Evolutionary conservation across 1,284 basidiomycete genomes (phyloP), one percentile per base, ranked within the genome.

Genomic region (Moesziomyces sp.): DNA sequence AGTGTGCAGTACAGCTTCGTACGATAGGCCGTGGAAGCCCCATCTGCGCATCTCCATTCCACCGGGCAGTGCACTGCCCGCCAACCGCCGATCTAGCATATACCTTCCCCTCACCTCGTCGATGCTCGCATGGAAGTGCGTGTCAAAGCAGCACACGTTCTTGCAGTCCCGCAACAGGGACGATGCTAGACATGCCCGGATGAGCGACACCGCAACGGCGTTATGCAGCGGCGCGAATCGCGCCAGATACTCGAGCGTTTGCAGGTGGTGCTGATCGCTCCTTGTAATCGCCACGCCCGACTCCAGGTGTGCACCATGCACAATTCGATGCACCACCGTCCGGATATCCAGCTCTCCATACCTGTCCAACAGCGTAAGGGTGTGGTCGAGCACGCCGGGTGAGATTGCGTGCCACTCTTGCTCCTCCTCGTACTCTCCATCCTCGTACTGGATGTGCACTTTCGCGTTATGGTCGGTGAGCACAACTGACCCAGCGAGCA

Each of bases 221-320:
- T 73, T 73, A 52, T 73, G 70, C 34, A 73, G 53, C 8, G 70
- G 70, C 10, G 70, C 70, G 34, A 64, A 63, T 14, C 35, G 38
- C 8, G 53, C 46, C 24, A 73, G 42, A 9, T 34, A 58, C 34
- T 69, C 46, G 19, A 73, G 50, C 23, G 44, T 69, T 34, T 52
- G 24, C 8, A 56, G 46, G 19, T 45, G 43, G 30, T 52, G 54
- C 19, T 59, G 45, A 24, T 50, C 56, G 0, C 35, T 8, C 5
- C 55, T 35, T 1, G 54, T 48, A 42, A 67, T 61, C 13, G 35
- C 23, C 24, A 62, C 42, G n/a, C 62, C 59, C 18, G 52, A 46
- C 2, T 34, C 16, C 19, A 71, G 49, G 7, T 55, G 50, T 14
- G 65, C 70, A 18, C 70, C 70, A 48, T 73, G 70, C 10, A 73